phyloP scores from a whole-genome alignment of 2,329 filamentous ascomycete genomes.

The Fonsecaea multimorphosa region DNA sequence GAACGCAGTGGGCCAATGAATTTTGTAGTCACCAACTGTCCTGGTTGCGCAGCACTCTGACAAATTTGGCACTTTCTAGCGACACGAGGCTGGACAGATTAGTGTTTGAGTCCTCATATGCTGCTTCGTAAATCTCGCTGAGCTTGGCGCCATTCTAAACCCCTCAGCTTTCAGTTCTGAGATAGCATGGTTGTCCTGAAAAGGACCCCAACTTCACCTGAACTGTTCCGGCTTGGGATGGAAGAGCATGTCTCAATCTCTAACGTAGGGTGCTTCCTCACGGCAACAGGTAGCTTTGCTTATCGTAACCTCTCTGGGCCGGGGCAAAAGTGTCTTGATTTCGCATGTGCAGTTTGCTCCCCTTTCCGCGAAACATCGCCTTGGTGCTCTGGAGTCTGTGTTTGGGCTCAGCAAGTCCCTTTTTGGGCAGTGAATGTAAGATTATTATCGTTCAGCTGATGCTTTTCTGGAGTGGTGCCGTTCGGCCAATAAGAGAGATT shows the following conservation, averaged over 20 bases:
- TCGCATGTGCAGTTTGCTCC: background rate
- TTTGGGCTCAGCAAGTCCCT: background rate
- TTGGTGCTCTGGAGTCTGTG: background rate
- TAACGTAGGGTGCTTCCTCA: background rate
- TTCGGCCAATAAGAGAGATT: background rate
- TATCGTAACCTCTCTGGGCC: background rate
- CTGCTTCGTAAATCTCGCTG: background rate
- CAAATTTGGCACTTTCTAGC: background rate
- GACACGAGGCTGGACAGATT: background rate
- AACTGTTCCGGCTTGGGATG: background rate
- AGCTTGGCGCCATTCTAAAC: background rate
- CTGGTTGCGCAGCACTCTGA: slow-evolving; percentile 1
- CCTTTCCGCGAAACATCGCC: background rate
- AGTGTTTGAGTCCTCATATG: background rate
- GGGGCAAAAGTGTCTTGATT: background rate
- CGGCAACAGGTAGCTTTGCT: background rate
- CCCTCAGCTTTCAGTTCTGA: background rate
- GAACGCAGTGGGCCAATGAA: background rate
- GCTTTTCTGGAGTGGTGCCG: background rate
- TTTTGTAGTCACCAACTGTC: background rate
- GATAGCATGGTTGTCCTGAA: background rate
- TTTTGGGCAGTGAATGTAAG: background rate
- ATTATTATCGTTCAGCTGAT: background rate
- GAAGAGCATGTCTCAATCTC: background rate
- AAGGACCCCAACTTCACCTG: background rate